A percentile compares a stretch with the other conserved stretches of the same genome.
Evolutionary conservation across 1,284 basidiomycete genomes (phyloP).

Genomic region (Irpex rosettiformis): DNA sequence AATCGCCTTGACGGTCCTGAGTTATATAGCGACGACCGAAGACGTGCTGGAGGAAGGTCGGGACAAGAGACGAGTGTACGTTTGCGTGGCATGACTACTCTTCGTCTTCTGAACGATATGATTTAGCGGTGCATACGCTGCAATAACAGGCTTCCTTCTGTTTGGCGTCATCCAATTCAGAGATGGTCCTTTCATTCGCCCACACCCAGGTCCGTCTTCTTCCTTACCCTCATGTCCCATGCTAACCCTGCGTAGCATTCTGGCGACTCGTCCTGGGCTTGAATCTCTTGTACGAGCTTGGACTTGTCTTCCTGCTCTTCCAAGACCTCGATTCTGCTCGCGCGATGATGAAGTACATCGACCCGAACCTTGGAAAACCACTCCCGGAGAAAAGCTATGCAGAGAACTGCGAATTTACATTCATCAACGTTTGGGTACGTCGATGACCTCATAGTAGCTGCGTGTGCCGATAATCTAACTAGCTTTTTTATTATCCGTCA

Average conservation of each 20-base stretch:
- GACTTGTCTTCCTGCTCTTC: conserved; percentile 78
- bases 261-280: conserved; percentile 74
- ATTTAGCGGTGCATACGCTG: conserved; percentile 66
- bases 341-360: conserved; percentile 72
- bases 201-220: conserved; percentile 29
- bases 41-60: conserved; percentile 75
- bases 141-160: conserved; percentile 63
- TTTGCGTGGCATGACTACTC: conserved; percentile 15
- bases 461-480: conserved; percentile 1
- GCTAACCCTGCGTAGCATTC: conserved; percentile 41
- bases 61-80: conserved; percentile 76
- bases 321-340: conserved; percentile 79
- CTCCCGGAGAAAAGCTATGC: conserved; percentile 82
- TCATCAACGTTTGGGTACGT: conserved; percentile 63
- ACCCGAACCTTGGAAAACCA: conserved; percentile 65
- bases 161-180: conserved; percentile 86
- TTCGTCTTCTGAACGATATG: conserved; percentile 7
- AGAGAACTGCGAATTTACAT: conserved; percentile 71
- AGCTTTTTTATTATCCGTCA: conserved; percentile 9
- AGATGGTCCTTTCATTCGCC: conserved; percentile 60
- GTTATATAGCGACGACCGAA: conserved; percentile 75
- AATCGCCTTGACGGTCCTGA: conserved; percentile 59
- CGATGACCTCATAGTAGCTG: conserved; percentile 7
- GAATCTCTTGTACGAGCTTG: conserved; percentile 78
- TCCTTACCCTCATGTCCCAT: conserved; percentile 35